Base-by-base conservation (phyloP, 177 flowering plant species). In the Vitis hybrid region DNA sequence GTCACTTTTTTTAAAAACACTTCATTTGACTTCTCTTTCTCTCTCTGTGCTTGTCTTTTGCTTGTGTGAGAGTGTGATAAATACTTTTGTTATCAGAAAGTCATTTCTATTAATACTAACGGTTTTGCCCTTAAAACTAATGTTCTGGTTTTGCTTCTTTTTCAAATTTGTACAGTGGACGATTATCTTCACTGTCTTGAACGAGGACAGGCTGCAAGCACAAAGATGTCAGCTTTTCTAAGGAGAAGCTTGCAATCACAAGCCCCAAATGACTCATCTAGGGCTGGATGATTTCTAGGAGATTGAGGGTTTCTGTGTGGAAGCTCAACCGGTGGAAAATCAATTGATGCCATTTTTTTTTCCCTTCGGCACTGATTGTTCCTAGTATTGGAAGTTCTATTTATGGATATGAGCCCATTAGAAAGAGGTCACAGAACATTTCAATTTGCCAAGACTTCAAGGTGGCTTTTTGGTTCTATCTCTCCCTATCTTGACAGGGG, bases 191-290 rank as follows among this genome's bases (percentile, higher is more conserved):
- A 74, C 65, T 87, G 94, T 77, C 71, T 94, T 60, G 88, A 90
- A 61, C 84, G 88, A 55, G 94, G 96, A 52, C 91, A 83, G 56
- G 89, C 92, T 66, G 97, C 96, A 2, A 78, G 82, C 69, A 78
- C 82, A 52, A 84, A 85, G 74, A 63, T 92, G 71, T 90, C 97
- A 11, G 90, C 81, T 59, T 88, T 90, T 76, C 80, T 92, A 3
- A 79, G 97, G 75, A 87, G 80, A 77, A 89, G 72, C 70, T 79
- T 92, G 80, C 86, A 84, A 64, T 70, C 78, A 12, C 80, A 82
- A 58, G 38, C 61, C 58, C 75, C 75, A n/a, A 71, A 54, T 33
- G 80, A 80, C 63, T 56, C 61, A 50, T 78, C 80, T 4, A 82
- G 76, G 71, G 77, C 80, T 1, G 84, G 72, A 3, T 77, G 75